Conservation (phyloP, 2,329 filamentous ascomycete genomes). For the Cladosporium cucumerinum region DNA sequence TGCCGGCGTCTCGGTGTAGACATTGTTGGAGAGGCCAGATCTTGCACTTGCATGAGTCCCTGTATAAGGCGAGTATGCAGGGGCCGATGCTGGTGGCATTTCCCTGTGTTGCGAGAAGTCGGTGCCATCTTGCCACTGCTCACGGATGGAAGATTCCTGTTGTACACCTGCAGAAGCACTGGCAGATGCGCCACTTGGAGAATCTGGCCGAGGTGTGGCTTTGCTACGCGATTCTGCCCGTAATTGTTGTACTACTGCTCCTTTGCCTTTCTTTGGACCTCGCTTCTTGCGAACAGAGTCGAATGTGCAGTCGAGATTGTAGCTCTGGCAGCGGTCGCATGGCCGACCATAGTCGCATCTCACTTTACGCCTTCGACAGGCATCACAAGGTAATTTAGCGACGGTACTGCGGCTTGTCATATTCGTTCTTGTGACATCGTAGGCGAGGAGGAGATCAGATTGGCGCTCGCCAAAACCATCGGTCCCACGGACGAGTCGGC, state of each 20-base stretch:
- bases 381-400: slow-evolving; percentile 17
- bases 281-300: slow-evolving; percentile 18
- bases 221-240: slow-evolving; percentile 10
- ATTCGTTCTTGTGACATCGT: not conserved
- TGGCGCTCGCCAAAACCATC: not conserved
- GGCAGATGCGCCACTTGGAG: not conserved
- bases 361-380: slow-evolving; percentile 20
- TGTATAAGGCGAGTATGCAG: not conserved
- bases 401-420: not conserved
- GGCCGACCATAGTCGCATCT: slow-evolving; percentile 21
- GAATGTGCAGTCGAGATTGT: slow-evolving; percentile 18
- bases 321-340: slow-evolving; percentile 20
- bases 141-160: not conserved
- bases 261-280: slow-evolving; percentile 19
- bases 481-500: not conserved
- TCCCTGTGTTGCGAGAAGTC: not conserved
- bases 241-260: slow-evolving; percentile 19
- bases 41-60: not conserved
- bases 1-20: not conserved
- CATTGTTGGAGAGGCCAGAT: not conserved
- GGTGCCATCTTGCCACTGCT: not conserved
- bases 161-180: not conserved
- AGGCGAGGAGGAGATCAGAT: not conserved
- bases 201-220: not conserved
- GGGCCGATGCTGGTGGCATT: not conserved